Evolutionary conservation across 2,329 filamentous ascomycete genomes (phyloP).

Genomic region (Ophiostoma himal-ulmi): DNA sequence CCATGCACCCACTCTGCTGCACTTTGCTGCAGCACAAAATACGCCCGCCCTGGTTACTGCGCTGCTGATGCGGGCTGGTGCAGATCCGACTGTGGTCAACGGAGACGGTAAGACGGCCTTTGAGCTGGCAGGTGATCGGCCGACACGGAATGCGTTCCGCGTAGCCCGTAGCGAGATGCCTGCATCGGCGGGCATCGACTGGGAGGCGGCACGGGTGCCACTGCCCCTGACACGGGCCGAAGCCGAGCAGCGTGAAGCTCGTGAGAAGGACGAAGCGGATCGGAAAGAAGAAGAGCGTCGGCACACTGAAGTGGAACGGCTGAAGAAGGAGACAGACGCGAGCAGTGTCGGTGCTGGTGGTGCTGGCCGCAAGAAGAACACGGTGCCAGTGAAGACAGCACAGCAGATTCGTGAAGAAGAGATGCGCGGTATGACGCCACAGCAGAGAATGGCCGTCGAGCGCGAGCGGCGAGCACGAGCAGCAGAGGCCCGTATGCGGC

Average conservation of each 20-base stretch:
- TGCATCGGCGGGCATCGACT: constrained; percentile 52
- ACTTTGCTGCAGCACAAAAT: constrained; percentile 78
- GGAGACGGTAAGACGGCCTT: constrained; percentile 78
- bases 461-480: constrained; percentile 84
- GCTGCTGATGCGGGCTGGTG: constrained; percentile 66
- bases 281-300: constrained; percentile 65
- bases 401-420: constrained; percentile 81
- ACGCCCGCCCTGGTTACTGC: constrained; percentile 70
- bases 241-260: constrained; percentile 60
- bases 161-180: constrained; percentile 74
- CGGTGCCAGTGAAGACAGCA: constrained; percentile 53
- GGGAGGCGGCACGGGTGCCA: constrained; percentile 71
- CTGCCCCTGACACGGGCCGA: constrained; percentile 63
- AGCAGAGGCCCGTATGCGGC: constrained; percentile 77
- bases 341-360: not conserved
- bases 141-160: constrained; percentile 85
- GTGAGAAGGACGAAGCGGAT: constrained; percentile 64
- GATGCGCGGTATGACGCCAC: constrained; percentile 73
- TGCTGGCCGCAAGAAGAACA: not conserved
- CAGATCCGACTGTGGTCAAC: constrained; percentile 67
- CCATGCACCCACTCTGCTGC: constrained; percentile 76
- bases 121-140: constrained; percentile 76
- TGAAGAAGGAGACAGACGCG: constrained; percentile 58
- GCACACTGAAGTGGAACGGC: constrained; percentile 65
- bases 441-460: constrained; percentile 79